These are phyloP conservation scores for Candida sp. DNA, from an alignment of 1,139 yeast genomes.

Conservation along the genomic window DNA sequence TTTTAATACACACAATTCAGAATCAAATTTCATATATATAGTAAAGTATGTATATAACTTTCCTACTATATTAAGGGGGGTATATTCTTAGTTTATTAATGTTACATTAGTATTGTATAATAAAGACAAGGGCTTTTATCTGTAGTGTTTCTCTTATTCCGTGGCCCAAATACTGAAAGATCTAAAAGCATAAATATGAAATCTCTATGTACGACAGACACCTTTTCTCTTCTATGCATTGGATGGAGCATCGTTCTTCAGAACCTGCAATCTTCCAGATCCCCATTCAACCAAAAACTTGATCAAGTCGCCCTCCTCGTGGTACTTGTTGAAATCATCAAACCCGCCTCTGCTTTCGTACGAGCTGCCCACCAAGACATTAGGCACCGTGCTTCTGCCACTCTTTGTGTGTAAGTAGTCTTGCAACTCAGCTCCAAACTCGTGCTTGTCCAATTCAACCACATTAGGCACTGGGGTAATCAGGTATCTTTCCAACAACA, in stretches of 20 bases:
- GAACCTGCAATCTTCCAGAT: constrained; percentile 55
- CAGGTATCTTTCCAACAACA: constrained; percentile 65
- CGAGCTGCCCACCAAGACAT: constrained; percentile 61
- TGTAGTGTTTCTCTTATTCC: not conserved
- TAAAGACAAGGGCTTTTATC: not conserved
- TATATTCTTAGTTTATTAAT: constrained; percentile 6
- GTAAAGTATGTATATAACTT: constrained; percentile 11
- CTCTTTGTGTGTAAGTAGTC: constrained; percentile 57
- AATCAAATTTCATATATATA: not conserved
- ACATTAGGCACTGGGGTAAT: constrained; percentile 74
- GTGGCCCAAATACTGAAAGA: not conserved
- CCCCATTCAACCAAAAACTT: constrained; percentile 65
- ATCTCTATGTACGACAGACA: not conserved
- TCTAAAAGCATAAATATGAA: not conserved
- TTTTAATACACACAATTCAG: not conserved
- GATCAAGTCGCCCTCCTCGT: constrained; percentile 56
- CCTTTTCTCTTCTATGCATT: constrained; percentile 27
- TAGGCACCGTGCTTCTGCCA: constrained; percentile 76
- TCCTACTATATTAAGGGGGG: constrained; percentile 1
- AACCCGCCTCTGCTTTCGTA: constrained; percentile 70
- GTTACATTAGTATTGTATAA: constrained; percentile 2
- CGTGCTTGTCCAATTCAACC: constrained; percentile 85
- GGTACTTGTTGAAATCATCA: constrained; percentile 75
- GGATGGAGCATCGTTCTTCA: constrained; percentile 59
- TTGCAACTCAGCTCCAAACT: constrained; percentile 66